These are phyloP conservation scores for Penicillium vulpinum DNA, from an alignment of 2,329 filamentous ascomycete genomes.

Conservation along the genomic window DNA sequence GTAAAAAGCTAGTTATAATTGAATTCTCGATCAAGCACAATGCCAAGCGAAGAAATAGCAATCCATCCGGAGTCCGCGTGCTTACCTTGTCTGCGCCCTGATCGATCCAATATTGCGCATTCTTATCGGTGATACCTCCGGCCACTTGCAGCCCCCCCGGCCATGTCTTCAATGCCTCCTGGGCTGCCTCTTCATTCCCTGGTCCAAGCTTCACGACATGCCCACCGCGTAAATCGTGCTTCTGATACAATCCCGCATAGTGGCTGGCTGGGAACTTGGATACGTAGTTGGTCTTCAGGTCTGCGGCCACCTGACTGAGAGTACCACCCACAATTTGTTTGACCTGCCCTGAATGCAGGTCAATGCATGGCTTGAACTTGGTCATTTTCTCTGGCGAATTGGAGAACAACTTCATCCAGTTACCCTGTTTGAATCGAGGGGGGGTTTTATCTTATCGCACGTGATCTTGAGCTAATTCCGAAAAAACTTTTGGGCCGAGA, in stretches of 20 bases:
- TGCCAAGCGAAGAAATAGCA: neutral
- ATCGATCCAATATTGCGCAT: conserved; percentile 83
- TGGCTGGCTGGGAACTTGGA: conserved; percentile 78
- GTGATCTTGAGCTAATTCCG: conserved; percentile 27
- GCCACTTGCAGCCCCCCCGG: conserved; percentile 80
- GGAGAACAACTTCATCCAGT: neutral
- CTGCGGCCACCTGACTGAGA: conserved; percentile 64
- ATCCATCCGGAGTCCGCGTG: conserved; percentile 13
- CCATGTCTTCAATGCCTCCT: conserved; percentile 76
- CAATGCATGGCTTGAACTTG: conserved; percentile 91
- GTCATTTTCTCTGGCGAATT: conserved; percentile 64
- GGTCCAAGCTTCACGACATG: conserved; percentile 97
- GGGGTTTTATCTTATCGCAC: conserved; percentile 38
- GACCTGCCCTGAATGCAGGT: conserved; percentile 93
- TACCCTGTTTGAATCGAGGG: conserved; percentile 14
- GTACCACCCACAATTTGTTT: conserved; percentile 99
- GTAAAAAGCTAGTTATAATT: neutral
- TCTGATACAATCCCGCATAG: conserved; percentile 78
- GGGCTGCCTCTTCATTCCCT: conserved; percentile 77
- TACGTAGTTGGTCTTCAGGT: conserved; percentile 88
- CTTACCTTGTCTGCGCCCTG: conserved; percentile 84
- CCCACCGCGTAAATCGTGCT: conserved; percentile 71
- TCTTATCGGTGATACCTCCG: conserved; percentile 85
- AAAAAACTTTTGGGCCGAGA: conserved; percentile 23
- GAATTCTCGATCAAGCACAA: neutral